Conservation (phyloP, 129 eudicot species). For the Oenanthe sinensis region DNA sequence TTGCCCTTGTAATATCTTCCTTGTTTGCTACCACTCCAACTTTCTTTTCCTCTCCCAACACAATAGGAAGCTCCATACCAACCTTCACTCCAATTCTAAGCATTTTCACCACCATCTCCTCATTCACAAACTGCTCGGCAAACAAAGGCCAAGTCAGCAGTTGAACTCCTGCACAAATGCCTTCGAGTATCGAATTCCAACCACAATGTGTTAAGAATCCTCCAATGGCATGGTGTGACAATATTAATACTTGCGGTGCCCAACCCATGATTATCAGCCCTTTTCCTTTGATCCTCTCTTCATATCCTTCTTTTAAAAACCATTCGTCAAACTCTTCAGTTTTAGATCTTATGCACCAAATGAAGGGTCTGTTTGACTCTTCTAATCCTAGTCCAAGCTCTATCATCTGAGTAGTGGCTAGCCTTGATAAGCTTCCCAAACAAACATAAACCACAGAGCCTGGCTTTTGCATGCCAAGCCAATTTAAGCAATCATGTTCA, state of each 20-base stretch:
- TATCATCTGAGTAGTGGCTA: constrained; percentile 20
- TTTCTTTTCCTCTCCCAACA: constrained; percentile 23
- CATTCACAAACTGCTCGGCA: constrained; percentile 54
- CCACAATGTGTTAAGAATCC: constrained; percentile 73
- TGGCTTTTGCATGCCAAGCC: constrained; percentile 37
- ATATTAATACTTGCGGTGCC: constrained; percentile 70
- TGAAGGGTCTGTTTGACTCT: constrained; percentile 31
- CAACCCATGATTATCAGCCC: constrained; percentile 56
- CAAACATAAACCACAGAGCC: constrained; percentile 46
- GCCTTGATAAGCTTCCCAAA: constrained; percentile 51
- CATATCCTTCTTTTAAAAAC: constrained; percentile 28
- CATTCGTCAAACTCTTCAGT: constrained; percentile 37
- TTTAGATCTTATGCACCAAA: constrained; percentile 32
- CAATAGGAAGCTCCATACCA: constrained; percentile 21
- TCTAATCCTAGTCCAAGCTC: constrained; percentile 66
- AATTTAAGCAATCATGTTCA: constrained; percentile 24
- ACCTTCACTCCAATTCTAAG: constrained; percentile 38
- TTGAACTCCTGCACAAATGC: constrained; percentile 50
- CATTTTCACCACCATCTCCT: constrained; percentile 35
- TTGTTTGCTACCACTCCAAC: constrained; percentile 29
- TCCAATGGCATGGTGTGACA: constrained; percentile 45
- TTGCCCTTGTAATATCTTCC: constrained; percentile 25
- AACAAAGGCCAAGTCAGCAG: constrained; percentile 53
- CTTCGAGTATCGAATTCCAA: constrained; percentile 77
- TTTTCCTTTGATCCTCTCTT: constrained; percentile 37